Conservation (phyloP, 2,329 filamentous ascomycete species). For the Orbilia oligospora region DNA sequence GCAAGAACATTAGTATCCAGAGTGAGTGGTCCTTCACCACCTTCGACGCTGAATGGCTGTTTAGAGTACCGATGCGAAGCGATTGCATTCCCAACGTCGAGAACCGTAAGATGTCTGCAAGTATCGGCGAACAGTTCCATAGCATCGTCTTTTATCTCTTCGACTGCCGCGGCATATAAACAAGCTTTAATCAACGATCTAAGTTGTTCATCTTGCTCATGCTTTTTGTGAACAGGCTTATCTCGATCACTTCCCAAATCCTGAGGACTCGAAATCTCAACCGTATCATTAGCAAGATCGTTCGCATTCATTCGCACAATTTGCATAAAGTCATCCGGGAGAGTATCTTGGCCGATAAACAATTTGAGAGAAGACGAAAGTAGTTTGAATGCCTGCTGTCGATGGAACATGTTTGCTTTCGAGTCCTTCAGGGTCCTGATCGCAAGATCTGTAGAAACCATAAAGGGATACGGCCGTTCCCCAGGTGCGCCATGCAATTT, state of each 20-base stretch:
- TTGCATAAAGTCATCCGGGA: conserved; percentile 90
- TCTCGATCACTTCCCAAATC: conserved; percentile 76
- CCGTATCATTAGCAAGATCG: conserved; percentile 80
- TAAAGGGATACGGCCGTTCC: conserved; percentile 87
- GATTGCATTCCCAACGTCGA: conserved; percentile 90
- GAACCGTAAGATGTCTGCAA: conserved; percentile 88
- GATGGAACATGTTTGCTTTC: conserved; percentile 87
- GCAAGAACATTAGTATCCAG: conserved; percentile 89
- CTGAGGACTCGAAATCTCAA: conserved; percentile 72
- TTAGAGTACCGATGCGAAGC: conserved; percentile 82
- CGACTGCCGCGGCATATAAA: conserved; percentile 86
- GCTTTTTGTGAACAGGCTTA: conserved; percentile 87
- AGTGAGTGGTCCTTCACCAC: conserved; percentile 87
- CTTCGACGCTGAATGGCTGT: conserved; percentile 85
- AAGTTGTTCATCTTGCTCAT: conserved; percentile 83
- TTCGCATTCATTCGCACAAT: conserved; percentile 90
- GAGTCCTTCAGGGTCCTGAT: conserved; percentile 72
- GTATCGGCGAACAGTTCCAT: conserved; percentile 82
- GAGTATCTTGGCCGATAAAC: conserved; percentile 85
- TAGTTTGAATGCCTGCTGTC: conserved; percentile 89
- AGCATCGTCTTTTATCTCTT: conserved; percentile 83
- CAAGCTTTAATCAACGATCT: conserved; percentile 91
- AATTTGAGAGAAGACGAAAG: conserved; percentile 92
- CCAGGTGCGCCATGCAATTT: conserved; percentile 89
- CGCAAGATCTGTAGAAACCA: conserved; percentile 88